Evolutionary conservation across 805 yeast genomes (phyloP).

Genomic region (Wickerhamomyces rabaulensis): DNA sequence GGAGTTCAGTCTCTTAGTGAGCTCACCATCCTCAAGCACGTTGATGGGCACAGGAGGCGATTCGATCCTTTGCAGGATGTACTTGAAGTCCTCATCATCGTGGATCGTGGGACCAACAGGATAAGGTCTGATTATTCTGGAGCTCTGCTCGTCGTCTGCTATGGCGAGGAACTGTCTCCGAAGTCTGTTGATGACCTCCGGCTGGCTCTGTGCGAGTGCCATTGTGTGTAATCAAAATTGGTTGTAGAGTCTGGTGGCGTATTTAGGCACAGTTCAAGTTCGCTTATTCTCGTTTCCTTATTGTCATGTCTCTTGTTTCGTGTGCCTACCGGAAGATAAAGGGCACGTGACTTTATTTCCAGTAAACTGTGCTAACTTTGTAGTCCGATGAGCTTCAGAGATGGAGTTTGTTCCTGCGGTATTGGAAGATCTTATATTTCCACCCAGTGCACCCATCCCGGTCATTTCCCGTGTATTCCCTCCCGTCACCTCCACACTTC

Average conservation of each 20-base stretch:
- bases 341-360: too few relatives aligned
- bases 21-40: constrained; percentile 17
- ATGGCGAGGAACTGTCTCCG: constrained; percentile 17
- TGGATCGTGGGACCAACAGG: not conserved
- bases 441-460: not conserved
- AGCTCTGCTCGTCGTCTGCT: constrained; percentile 21
- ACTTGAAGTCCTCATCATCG: constrained; percentile 1
- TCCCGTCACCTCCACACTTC: not conserved
- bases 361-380: too few relatives aligned
- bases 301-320: too few relatives aligned
- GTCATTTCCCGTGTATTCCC: not conserved
- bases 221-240: constrained; percentile 3
- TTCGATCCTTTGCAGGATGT: constrained; percentile 15
- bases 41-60: constrained; percentile 28
- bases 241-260: too few relatives aligned
- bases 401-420: too few relatives aligned
- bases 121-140: constrained; percentile 20
- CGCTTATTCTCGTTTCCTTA: too few relatives aligned
- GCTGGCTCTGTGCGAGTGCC: constrained; percentile 14
- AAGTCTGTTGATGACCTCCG: constrained; percentile 14
- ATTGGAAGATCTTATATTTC: too few relatives aligned
- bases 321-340: too few relatives aligned
- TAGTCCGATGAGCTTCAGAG: too few relatives aligned
- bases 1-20: constrained; percentile 5
- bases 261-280: too few relatives aligned